Evolutionary conservation across 345 rosid genomes (phyloP).

Genomic region (Pelargonium nanum): DNA sequence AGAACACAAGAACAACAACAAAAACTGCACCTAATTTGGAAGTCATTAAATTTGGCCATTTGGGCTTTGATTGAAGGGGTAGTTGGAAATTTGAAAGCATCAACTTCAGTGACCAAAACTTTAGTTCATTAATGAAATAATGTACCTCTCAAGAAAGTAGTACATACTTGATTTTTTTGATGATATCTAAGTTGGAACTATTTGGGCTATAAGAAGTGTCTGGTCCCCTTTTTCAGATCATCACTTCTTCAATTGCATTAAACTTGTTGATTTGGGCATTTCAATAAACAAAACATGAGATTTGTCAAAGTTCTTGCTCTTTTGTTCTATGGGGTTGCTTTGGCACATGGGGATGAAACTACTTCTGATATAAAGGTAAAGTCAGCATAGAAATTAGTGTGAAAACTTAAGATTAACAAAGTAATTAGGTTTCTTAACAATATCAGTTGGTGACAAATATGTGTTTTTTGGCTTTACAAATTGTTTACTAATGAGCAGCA

Average conservation of each 20-base stretch:
- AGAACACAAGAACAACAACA: background rate
- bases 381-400: background rate
- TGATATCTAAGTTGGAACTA: background rate
- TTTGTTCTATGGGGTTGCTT: background rate
- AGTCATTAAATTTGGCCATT: background rate
- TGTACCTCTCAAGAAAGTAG: background rate
- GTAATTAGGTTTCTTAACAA: too few relatives aligned
- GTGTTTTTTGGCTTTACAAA: background rate
- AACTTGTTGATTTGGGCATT: background rate
- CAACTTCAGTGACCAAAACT: background rate
- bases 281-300: too few relatives aligned
- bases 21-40: background rate
- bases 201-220: background rate
- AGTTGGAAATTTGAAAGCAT: background rate
- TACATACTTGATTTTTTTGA: background rate
- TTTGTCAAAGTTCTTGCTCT: background rate
- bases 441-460: too few relatives aligned
- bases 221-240: background rate
- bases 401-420: too few relatives aligned
- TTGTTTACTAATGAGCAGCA: constrained; percentile 21
- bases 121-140: background rate
- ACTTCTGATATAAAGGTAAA: background rate
- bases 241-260: background rate
- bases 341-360: background rate
- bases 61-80: background rate